Evolutionary conservation across 306 rosid genomes (phyloP).

Genomic region (Medicago truncatula): DNA sequence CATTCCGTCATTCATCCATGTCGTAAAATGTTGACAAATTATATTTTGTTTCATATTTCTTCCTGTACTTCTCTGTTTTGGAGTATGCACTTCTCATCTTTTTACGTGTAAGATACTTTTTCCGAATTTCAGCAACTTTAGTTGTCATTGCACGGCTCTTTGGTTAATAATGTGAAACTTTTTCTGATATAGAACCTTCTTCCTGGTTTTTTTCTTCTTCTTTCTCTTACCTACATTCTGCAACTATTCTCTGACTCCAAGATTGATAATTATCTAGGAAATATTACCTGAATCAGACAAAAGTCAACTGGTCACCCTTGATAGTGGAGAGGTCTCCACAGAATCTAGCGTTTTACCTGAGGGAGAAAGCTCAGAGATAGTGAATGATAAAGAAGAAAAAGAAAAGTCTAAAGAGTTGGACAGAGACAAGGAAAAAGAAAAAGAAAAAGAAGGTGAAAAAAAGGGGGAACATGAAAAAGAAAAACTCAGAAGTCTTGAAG

Average conservation of each 20-base stretch:
- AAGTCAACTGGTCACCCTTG: slow-evolving; percentile 60
- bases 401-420: slow-evolving; percentile 82
- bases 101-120: slow-evolving; percentile 10
- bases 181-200: neutral
- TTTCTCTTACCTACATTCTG: slow-evolving; percentile 8
- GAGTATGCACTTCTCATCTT: slow-evolving; percentile 22
- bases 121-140: slow-evolving; percentile 7
- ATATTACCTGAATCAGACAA: slow-evolving; percentile 72
- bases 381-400: slow-evolving; percentile 84
- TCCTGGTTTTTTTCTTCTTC: neutral
- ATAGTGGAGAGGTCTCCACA: slow-evolving; percentile 61
- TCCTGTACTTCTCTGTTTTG: slow-evolving; percentile 30
- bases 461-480: slow-evolving; percentile 90
- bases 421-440: slow-evolving; percentile 64
- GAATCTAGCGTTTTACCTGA: slow-evolving; percentile 66
- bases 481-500: slow-evolving; percentile 85
- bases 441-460: slow-evolving; percentile 57
- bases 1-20: slow-evolving; percentile 22
- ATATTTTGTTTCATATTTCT: slow-evolving; percentile 20
- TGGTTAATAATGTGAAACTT: slow-evolving; percentile 2
- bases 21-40: neutral
- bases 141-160: slow-evolving; percentile 2
- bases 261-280: slow-evolving; percentile 58
- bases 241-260: slow-evolving; percentile 43
- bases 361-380: slow-evolving; percentile 65